Evolutionary conservation across 192 early-diverging fungal species (phyloP).

Genomic region (Lobosporangium transversale): DNA sequence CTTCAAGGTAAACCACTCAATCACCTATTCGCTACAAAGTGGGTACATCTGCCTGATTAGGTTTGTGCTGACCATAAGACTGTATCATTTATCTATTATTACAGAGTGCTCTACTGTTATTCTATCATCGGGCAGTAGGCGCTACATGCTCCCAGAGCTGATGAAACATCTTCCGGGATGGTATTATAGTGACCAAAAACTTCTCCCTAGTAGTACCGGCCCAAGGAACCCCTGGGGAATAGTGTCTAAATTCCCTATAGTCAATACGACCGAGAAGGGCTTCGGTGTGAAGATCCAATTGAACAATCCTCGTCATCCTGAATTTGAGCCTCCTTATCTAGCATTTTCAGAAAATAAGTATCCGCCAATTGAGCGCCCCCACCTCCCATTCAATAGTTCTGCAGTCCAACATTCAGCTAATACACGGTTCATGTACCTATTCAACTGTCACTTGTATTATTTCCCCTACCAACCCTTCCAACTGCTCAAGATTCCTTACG

Average conservation of each 20-base stretch:
- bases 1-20: conserved; percentile 56
- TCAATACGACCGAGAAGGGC: conserved; percentile 31
- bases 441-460: conserved; percentile 54
- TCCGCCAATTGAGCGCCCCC: neutral
- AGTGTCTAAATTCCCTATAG: conserved; percentile 52
- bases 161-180: conserved; percentile 44
- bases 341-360: conserved; percentile 22
- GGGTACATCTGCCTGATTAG: no score
- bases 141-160: conserved; percentile 48
- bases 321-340: conserved; percentile 20
- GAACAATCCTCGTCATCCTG: conserved; percentile 45
- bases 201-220: conserved; percentile 14
- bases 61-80: no score
- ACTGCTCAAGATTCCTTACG: conserved; percentile 51
- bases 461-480: conserved; percentile 58
- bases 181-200: conserved; percentile 49
- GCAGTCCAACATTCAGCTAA: neutral
- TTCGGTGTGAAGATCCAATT: conserved; percentile 55
- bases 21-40: no score
- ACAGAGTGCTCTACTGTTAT: conserved; percentile 33
- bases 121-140: conserved; percentile 9
- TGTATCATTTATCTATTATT: neutral
- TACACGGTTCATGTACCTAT: conserved; percentile 51
- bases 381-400: neutral
- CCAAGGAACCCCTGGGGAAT: conserved; percentile 50